These are phyloP conservation scores for Daldinia loculata DNA, from an alignment of 495 filamentous ascomycete genomes.

Conservation along the genomic window DNA sequence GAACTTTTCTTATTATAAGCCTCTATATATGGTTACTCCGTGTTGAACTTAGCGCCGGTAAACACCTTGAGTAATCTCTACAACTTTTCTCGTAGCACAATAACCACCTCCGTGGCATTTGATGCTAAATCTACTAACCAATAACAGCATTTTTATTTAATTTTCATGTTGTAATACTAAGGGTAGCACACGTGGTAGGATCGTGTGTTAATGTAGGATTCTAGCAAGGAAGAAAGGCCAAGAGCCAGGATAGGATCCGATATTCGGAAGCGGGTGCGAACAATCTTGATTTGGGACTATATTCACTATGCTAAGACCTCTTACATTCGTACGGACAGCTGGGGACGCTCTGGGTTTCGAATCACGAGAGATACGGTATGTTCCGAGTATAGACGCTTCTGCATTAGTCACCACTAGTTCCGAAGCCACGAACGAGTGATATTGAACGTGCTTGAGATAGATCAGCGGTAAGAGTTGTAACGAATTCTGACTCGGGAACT, in stretches of 20 bases:
- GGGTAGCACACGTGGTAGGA: neutral
- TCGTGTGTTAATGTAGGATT: neutral
- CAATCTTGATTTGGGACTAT: neutral
- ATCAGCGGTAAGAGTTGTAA: neutral
- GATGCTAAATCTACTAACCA: too few species aligned
- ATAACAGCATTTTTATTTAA: too few species aligned
- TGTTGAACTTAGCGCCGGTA: too few species aligned
- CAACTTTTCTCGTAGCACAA: too few species aligned
- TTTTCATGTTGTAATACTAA: too few species aligned
- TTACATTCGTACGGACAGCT: neutral
- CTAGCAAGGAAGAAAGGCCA: neutral
- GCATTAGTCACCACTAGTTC: neutral
- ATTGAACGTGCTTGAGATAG: neutral
- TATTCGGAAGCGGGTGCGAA: neutral
- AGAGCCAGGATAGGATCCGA: neutral
- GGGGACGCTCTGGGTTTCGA: neutral
- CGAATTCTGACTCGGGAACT: neutral
- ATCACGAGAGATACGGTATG: neutral
- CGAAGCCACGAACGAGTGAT: neutral
- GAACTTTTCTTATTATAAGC: too few species aligned
- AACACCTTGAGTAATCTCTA: too few species aligned
- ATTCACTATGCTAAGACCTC: neutral
- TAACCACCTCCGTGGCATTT: too few species aligned
- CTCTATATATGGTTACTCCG: too few species aligned
- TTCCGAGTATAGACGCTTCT: neutral